These are phyloP conservation scores for Coemansia interrupta DNA, from an alignment of 192 early-diverging fungal genomes.

Conservation along the genomic window DNA sequence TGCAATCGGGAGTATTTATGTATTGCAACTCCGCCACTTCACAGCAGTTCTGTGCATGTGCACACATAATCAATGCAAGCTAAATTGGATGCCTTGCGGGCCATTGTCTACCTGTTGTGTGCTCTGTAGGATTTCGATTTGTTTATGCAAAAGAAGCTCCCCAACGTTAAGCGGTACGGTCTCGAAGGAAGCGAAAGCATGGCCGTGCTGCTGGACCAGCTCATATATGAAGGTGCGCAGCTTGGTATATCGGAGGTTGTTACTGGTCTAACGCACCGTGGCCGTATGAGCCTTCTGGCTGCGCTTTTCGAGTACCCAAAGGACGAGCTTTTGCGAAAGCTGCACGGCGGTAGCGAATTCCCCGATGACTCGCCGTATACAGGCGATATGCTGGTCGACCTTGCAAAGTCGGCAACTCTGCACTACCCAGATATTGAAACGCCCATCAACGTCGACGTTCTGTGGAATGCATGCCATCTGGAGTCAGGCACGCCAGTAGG, in stretches of 20 bases:
- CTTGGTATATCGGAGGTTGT: constrained; percentile 73
- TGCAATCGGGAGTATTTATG: too few relatives aligned
- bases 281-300: constrained; percentile 83
- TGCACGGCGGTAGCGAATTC: constrained; percentile 91
- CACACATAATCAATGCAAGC: too few relatives aligned
- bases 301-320: constrained; percentile 75
- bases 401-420: constrained; percentile 70
- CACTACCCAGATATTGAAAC: constrained; percentile 47
- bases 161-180: constrained; percentile 93
- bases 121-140: constrained; percentile 69
- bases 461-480: constrained; percentile 92
- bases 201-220: constrained; percentile 80
- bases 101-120: too few relatives aligned
- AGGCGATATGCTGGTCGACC: constrained; percentile 87
- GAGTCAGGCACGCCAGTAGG: constrained; percentile 92
- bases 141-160: constrained; percentile 93
- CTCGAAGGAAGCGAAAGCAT: constrained; percentile 94
- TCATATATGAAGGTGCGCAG: constrained; percentile 61
- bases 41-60: too few relatives aligned
- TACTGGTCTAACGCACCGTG: constrained; percentile 90
- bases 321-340: constrained; percentile 80
- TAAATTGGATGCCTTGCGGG: too few relatives aligned
- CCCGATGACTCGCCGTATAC: constrained; percentile 66
- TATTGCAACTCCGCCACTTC: too few relatives aligned
- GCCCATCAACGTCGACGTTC: constrained; percentile 69